These are phyloP conservation scores for Candolleomyces aberdarensis DNA, from an alignment of 768 basidiomycete genomes.

Conservation along the genomic window DNA sequence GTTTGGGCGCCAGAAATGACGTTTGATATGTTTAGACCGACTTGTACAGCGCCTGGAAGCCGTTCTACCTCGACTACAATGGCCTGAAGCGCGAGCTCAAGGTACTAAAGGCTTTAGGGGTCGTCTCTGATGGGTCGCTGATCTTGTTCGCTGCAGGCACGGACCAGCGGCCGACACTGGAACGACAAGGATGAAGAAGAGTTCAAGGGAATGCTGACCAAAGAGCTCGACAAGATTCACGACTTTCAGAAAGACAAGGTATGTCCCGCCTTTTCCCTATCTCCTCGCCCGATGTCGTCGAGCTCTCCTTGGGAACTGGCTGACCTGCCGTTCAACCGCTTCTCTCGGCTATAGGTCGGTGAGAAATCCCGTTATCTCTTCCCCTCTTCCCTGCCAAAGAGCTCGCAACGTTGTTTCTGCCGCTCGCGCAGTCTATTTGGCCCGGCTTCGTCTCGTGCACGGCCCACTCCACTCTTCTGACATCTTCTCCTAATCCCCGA, in stretches of 20 bases:
- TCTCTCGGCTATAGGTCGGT: too few relatives aligned
- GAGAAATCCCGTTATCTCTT: too few relatives aligned
- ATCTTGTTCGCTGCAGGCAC: constrained; percentile 15
- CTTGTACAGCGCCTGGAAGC: constrained; percentile 87
- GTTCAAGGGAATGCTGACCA: constrained; percentile 75
- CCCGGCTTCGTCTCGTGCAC: background rate
- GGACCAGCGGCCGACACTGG: constrained; percentile 61
- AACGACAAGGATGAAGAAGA: constrained; percentile 74
- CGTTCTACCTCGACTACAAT: constrained; percentile 89
- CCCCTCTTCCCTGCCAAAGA: too few relatives aligned
- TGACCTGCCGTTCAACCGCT: too few relatives aligned
- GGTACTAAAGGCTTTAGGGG: constrained; percentile 31
- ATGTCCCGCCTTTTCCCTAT: constrained; percentile 5
- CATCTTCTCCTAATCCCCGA: too few relatives aligned
- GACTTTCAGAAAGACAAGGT: constrained; percentile 92
- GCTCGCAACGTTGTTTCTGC: too few relatives aligned
- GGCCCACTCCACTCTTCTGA: background rate
- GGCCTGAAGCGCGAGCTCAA: constrained; percentile 88
- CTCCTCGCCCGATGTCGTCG: background rate
- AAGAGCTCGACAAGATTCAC: constrained; percentile 91
- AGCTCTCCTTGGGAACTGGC: background rate
- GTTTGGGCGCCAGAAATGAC: background rate
- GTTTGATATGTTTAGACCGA: constrained; percentile 27
- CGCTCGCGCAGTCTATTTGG: too few relatives aligned
- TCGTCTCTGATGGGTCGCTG: constrained; percentile 2